Evolutionary conservation across 2,329 filamentous ascomycete species (phyloP).

Genomic region (Ceratocystis destructans): DNA sequence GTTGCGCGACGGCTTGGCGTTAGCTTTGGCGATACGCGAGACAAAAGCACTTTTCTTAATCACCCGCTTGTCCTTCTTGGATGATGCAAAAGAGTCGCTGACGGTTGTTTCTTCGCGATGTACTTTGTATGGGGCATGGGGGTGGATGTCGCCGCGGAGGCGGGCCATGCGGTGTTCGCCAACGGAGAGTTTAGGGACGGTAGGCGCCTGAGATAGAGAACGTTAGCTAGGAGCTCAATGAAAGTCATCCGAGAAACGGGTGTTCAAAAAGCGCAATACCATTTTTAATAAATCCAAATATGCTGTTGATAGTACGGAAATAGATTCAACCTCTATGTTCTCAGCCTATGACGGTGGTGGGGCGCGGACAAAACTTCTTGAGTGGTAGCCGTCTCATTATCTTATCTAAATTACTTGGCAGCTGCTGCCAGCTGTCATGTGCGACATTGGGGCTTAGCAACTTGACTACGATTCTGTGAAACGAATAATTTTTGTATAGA

Average conservation of each 20-base stretch:
- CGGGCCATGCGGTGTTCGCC: constrained; percentile 42
- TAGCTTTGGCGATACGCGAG: constrained; percentile 55
- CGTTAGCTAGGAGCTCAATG: not conserved
- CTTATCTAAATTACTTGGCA: constrained; percentile 7
- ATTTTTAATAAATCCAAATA: not conserved
- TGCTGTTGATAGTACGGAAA: too few relatives aligned
- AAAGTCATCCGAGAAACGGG: not conserved
- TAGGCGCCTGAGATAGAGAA: constrained; percentile 20
- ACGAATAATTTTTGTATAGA: not conserved
- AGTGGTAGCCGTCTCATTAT: constrained; percentile 1
- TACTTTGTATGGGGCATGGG: constrained; percentile 38
- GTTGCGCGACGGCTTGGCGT: constrained; percentile 43
- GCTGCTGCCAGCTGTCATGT: constrained; percentile 17
- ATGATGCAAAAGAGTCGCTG: constrained; percentile 48
- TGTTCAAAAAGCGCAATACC: not conserved
- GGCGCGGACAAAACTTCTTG: constrained; percentile 9
- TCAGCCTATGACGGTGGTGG: constrained; percentile 10
- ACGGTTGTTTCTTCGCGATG: constrained; percentile 39
- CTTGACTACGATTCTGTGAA: not conserved
- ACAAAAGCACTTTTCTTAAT: constrained; percentile 74
- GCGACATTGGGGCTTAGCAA: constrained; percentile 15
- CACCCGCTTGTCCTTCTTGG: constrained; percentile 69
- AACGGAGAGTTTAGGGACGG: constrained; percentile 41
- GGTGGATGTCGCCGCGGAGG: constrained; percentile 35
- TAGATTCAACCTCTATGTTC: not conserved